These are phyloP conservation scores for Quercus berberidifolia DNA, from an alignment of 306 rosid species.

Conservation along the genomic window DNA sequence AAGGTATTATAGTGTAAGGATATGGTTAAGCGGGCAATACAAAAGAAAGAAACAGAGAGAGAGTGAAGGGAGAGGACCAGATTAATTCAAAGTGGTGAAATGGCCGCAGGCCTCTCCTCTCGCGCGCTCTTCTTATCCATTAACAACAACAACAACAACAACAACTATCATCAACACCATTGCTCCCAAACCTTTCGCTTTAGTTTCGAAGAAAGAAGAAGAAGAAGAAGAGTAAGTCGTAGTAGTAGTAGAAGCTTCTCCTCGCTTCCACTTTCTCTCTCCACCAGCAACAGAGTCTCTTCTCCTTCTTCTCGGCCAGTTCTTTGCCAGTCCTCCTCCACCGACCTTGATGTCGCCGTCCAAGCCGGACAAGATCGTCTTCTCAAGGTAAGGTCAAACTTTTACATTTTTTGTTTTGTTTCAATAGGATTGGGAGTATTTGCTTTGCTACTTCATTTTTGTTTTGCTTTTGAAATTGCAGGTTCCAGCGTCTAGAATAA, in stretches of 20 bases:
- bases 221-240: constrained; percentile 3
- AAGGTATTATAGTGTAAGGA: too few species aligned
- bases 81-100: constrained; percentile 2
- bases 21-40: too few species aligned
- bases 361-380: constrained; percentile 75
- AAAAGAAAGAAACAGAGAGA: background rate
- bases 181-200: background rate
- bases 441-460: background rate
- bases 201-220: background rate
- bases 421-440: background rate
- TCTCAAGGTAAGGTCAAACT: constrained; percentile 36
- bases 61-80: background rate
- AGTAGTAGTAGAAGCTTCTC: background rate
- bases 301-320: constrained; percentile 21
- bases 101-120: constrained; percentile 65
- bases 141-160: constrained; percentile 20
- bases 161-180: constrained; percentile 5
- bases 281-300: constrained; percentile 1
- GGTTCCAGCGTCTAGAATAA: constrained; percentile 76
- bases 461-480: constrained; percentile 13
- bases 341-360: constrained; percentile 40
- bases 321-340: constrained; percentile 34
- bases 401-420: background rate
- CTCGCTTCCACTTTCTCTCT: constrained; percentile 5
- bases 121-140: constrained; percentile 68